Base-by-base conservation (phyloP, 2,329 filamentous ascomycete genomes). In the Calonectria pseudoturangicola region DNA sequence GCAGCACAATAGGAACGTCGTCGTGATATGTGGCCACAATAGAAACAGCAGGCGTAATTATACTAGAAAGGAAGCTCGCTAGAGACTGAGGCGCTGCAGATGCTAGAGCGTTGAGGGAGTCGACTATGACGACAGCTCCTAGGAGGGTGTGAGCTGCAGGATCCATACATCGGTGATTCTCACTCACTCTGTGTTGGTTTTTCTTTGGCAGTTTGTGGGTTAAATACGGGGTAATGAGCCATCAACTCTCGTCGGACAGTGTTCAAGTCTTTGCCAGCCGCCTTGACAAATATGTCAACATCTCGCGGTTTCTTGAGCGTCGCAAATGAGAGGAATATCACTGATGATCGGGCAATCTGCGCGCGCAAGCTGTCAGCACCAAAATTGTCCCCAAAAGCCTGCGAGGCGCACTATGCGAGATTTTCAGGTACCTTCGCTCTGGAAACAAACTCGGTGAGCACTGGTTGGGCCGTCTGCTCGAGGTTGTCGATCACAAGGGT, bases 401-500 rank as follows among this genome's bases (percentile, higher is more conserved):
- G n/a, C 15, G 18, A 15, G 15, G 15, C 30, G 30, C 30, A 21
- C 12, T 15, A 16, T 13, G 21, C 33, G 1, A 54, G 33, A 4
- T 1, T 9, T 28, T 12, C 13, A 45, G 85, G 71, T 77, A 94
- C 94, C 87, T 93, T 94, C 68, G 94, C 95, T 78, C 96, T 90
- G 58, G 88, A 87, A 67, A 94, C 90, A 83, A 96, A 94, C 83
- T 98, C 95, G 21, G 87, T 85, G 2, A 96, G 75, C 4, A 98
- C 85, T 0, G 92, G 92, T 36, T 87, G 88, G 8, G 92, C 94
- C 30, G 92, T 92, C 84, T 98, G 95, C 85, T 98, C 95, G 36
- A 98, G 87, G 41, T 89, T 94, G 83, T 98, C 96, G 70, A 98
- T 88, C 3, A 98, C 85, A 30, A 98, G 87, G 0, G 96, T 98